Percentiles rank a stretch among this genome's conserved stretches.
Conservation (phyloP, 2,329 filamentous ascomycete species). For the Seiridium cupressi region DNA sequence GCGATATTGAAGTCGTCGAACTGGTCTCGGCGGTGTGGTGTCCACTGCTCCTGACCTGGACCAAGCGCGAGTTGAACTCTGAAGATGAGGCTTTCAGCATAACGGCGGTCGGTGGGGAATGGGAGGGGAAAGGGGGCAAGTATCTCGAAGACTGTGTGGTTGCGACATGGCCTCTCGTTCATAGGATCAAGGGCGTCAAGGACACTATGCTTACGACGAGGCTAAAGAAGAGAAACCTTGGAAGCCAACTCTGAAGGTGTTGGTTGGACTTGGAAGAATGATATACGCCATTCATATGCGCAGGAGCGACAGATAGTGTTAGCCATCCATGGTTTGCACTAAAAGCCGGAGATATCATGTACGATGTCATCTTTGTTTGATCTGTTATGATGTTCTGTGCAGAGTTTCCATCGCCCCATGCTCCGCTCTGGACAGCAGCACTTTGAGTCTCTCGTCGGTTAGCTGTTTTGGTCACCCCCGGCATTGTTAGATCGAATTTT, state of each 20-base stretch:
- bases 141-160: slow-evolving; percentile 16
- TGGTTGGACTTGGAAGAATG: background rate
- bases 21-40: slow-evolving; percentile 30
- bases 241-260: background rate
- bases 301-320: background rate
- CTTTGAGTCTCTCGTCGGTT: no score
- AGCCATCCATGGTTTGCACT: no score
- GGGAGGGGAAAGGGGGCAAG: slow-evolving; percentile 38
- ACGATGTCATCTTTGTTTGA: no score
- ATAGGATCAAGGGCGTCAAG: background rate
- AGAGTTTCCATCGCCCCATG: no score
- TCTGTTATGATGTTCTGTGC: no score
- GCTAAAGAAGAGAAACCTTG: background rate
- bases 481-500: no score
- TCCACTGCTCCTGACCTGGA: slow-evolving; percentile 38
- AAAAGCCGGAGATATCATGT: no score
- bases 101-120: slow-evolving; percentile 35
- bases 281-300: no score
- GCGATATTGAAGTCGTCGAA: slow-evolving; percentile 38
- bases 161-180: background rate
- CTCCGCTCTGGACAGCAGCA: no score
- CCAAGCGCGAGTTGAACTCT: slow-evolving; percentile 34
- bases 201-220: slow-evolving; percentile 1
- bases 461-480: no score
- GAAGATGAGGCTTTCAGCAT: slow-evolving; percentile 14